Percentiles rank a stretch among this genome's conserved stretches.
Evolutionary conservation across 108 stramenopile genomes (phyloP).

Genomic region (Chaetoceros muelleri): DNA sequence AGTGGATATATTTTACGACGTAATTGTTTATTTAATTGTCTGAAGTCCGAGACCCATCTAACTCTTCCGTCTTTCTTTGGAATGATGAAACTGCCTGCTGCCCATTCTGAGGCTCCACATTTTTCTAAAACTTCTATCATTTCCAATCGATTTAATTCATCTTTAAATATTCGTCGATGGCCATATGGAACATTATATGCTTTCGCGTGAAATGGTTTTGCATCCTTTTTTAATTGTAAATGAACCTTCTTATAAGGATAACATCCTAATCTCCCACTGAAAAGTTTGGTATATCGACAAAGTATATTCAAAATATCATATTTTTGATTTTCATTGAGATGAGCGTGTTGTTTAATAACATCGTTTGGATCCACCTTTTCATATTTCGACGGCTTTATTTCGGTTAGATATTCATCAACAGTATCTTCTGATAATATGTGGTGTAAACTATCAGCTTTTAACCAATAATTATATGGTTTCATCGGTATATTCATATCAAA

Average conservation of each 20-base stretch:
- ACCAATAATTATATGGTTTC: neutral
- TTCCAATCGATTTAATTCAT: too few species aligned
- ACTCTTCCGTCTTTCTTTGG: constrained; percentile 25
- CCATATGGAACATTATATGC: too few species aligned
- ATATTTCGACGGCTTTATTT: constrained; percentile 22
- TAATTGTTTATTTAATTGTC: constrained; percentile 25
- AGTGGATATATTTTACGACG: constrained; percentile 13
- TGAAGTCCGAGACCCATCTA: constrained; percentile 22
- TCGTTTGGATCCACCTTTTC: constrained; percentile 4
- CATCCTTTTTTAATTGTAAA: too few species aligned
- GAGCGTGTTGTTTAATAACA: constrained; percentile 1
- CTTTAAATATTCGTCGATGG: too few species aligned
- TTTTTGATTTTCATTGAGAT: too few species aligned
- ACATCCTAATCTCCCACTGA: too few species aligned
- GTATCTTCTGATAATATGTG: too few species aligned
- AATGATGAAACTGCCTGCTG: constrained; percentile 9
- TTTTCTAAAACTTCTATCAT: constrained; percentile 13
- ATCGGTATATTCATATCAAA: constrained; percentile 10
- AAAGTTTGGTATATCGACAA: too few species aligned
- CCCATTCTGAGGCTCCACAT: constrained; percentile 12
- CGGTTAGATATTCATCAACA: neutral
- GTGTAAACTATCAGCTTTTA: neutral
- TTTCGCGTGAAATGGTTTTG: too few species aligned
- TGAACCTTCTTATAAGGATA: too few species aligned
- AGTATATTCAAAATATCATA: too few species aligned